Percentiles rank a stretch among this genome's conserved stretches.
These are phyloP conservation scores for Kodamaea derodonti DNA, from an alignment of 1,139 yeast genomes.

Conservation along the genomic window DNA sequence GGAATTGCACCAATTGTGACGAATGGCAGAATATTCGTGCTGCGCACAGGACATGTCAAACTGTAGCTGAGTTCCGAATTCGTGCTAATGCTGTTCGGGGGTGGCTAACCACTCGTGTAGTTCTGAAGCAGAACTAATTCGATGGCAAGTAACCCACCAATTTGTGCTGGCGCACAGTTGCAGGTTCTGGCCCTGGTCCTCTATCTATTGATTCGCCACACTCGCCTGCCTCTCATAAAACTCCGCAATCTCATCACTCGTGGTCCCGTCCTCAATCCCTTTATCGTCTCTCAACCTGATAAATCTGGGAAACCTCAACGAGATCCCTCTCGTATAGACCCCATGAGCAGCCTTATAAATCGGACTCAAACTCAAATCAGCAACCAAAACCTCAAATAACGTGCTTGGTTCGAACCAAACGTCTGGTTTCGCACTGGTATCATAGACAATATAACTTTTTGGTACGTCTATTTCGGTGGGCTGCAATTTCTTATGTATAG, in stretches of 20 bases:
- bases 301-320: constrained; percentile 89
- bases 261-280: constrained; percentile 82
- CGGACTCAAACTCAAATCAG: constrained; percentile 91
- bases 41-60: too few relatives aligned
- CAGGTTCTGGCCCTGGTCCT: too few relatives aligned
- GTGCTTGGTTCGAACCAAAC: constrained; percentile 93
- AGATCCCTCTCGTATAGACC: constrained; percentile 80
- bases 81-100: too few relatives aligned
- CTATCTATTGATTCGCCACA: constrained; percentile 13
- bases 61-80: too few relatives aligned
- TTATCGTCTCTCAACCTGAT: constrained; percentile 85
- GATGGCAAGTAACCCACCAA: too few relatives aligned
- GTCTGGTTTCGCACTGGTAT: constrained; percentile 73
- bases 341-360: constrained; percentile 84
- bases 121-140: too few relatives aligned
- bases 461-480: constrained; percentile 69
- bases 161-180: too few relatives aligned
- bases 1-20: too few relatives aligned
- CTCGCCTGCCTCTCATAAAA: constrained; percentile 76
- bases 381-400: constrained; percentile 89
- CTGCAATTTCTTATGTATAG: constrained; percentile 55
- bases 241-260: constrained; percentile 85
- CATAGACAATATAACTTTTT: constrained; percentile 68
- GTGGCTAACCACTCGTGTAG: too few relatives aligned
- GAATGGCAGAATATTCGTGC: too few relatives aligned